These are phyloP conservation scores for Scheffersomyces segobiensis DNA, from an alignment of 1,139 yeast species.

Conservation along the genomic window DNA sequence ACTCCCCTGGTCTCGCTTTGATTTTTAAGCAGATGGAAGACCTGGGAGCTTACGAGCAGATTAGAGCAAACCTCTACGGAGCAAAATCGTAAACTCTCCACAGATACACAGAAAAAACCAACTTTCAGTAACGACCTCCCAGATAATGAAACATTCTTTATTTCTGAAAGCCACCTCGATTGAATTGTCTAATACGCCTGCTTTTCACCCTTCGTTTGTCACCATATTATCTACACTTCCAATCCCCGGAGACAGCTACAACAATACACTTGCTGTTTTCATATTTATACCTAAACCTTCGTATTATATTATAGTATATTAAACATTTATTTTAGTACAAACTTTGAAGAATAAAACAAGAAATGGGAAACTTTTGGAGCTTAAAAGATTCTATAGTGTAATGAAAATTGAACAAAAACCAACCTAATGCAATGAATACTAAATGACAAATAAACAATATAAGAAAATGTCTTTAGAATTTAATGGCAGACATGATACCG, in stretches of 20 bases:
- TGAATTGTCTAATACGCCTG: not conserved
- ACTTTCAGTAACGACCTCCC: not conserved
- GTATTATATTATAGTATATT: not conserved
- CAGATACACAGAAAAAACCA: not conserved
- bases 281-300: not conserved
- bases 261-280: not conserved
- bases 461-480: conserved; percentile 31
- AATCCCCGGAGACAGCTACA: not conserved
- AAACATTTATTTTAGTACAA: not conserved
- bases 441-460: not conserved
- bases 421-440: not conserved
- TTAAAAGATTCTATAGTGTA: not conserved
- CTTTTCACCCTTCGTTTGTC: not conserved
- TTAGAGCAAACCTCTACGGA: conserved; percentile 40
- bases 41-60: conserved; percentile 31
- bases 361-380: not conserved
- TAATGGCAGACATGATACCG: conserved; percentile 60
- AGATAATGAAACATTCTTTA: not conserved
- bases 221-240: not conserved
- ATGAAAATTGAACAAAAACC: not conserved
- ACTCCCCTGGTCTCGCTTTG: conserved; percentile 35
- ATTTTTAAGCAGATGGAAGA: conserved; percentile 35
- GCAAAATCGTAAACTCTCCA: conserved; percentile 8
- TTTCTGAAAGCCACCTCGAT: not conserved
- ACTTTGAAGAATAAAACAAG: not conserved